Percentiles rank a stretch among this genome's conserved stretches.
These are phyloP conservation scores for Barnettozyma hawaiiensis DNA, from an alignment of 1,139 yeast species.

Conservation along the genomic window DNA sequence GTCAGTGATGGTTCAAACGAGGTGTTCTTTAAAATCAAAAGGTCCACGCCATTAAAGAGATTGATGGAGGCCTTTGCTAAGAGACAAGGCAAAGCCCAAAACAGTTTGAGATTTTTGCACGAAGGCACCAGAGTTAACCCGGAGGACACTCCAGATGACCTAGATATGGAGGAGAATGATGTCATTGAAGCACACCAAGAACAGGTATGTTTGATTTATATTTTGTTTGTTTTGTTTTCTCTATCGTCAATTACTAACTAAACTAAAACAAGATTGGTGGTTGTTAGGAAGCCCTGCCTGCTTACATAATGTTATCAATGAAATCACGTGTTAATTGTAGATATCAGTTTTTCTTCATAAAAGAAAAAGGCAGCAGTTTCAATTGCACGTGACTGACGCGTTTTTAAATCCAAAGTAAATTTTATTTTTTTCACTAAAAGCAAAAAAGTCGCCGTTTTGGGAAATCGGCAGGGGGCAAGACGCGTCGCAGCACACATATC, in stretches of 20 bases:
- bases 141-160: constrained; percentile 85
- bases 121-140: constrained; percentile 91
- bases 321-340: background rate
- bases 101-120: constrained; percentile 78
- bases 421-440: background rate
- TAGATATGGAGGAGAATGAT: constrained; percentile 93
- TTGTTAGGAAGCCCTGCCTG: constrained; percentile 13
- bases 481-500: background rate
- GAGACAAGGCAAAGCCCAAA: constrained; percentile 88
- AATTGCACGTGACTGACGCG: constrained; percentile 1
- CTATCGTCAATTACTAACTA: constrained; percentile 9
- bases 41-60: constrained; percentile 87
- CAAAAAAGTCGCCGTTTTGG: background rate
- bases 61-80: constrained; percentile 98
- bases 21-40: constrained; percentile 91
- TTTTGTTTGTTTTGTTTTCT: no score
- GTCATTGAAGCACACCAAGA: constrained; percentile 97
- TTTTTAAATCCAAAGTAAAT: no score
- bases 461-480: background rate
- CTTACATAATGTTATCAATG: background rate
- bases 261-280: constrained; percentile 22
- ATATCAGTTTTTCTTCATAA: no score
- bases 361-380: no score
- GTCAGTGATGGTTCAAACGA: constrained; percentile 93
- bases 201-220: constrained; percentile 85